Conservation (phyloP, 306 rosid genomes). For the Crataegus laevigata region DNA sequence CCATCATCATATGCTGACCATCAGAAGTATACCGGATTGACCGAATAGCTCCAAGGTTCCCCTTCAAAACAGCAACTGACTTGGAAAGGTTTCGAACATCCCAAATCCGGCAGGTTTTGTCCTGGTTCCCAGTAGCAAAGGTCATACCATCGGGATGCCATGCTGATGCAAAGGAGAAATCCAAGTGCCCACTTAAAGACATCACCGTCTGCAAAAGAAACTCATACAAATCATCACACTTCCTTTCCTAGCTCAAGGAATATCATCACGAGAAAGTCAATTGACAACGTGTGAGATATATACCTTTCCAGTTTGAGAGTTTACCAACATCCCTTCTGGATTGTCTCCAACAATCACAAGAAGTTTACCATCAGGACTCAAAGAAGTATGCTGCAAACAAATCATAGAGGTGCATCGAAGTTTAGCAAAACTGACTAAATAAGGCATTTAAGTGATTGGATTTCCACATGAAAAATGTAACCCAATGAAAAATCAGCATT, state of each 20-base stretch:
- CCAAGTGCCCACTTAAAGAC: slow-evolving; percentile 61
- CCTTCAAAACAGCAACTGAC: slow-evolving; percentile 77
- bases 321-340: slow-evolving; percentile 70
- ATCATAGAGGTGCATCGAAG: neutral
- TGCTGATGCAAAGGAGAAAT: slow-evolving; percentile 85
- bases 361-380: slow-evolving; percentile 75
- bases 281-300: neutral
- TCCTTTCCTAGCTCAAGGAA: slow-evolving; percentile 2
- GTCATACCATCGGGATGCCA: slow-evolving; percentile 76
- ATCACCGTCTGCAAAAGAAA: slow-evolving; percentile 43
- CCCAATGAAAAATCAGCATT: neutral
- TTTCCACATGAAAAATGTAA: neutral
- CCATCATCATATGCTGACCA: slow-evolving; percentile 78
- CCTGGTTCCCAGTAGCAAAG: slow-evolving; percentile 90
- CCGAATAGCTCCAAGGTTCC: slow-evolving; percentile 81
- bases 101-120: slow-evolving; percentile 84
- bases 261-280: neutral
- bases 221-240: slow-evolving; percentile 11
- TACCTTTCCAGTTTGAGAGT: slow-evolving; percentile 94
- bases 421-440: neutral
- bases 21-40: slow-evolving; percentile 74
- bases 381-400: slow-evolving; percentile 64
- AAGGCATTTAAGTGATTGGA: neutral
- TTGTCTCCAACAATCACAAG: slow-evolving; percentile 75
- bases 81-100: slow-evolving; percentile 70